Conservation (phyloP, 306 rosid genomes). For the Boehmeria nivea region DNA sequence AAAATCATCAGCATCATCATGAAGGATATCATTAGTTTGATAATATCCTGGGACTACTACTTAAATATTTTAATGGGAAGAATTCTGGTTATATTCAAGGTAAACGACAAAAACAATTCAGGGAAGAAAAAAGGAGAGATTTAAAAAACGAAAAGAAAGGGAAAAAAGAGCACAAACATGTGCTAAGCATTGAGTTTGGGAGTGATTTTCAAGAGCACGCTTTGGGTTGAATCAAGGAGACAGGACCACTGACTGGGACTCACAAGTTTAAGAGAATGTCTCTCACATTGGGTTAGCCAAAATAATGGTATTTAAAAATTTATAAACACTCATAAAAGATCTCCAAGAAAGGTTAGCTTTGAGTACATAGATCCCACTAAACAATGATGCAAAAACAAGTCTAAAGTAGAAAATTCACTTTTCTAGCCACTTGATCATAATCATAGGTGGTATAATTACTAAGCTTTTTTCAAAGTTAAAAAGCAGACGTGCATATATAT, state of each 20-base stretch:
- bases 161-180: slow-evolving; percentile 46
- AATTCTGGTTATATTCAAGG: slow-evolving; percentile 5
- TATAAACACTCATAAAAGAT: slow-evolving; percentile 5
- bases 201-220: slow-evolving; percentile 87
- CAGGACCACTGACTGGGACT: slow-evolving; percentile 64
- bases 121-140: neutral
- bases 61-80: slow-evolving; percentile 20
- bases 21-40: slow-evolving; percentile 43
- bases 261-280: slow-evolving; percentile 73
- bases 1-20: slow-evolving; percentile 34
- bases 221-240: slow-evolving; percentile 90
- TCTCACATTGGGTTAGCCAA: slow-evolving; percentile 51
- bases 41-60: slow-evolving; percentile 15
- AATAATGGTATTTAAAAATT: slow-evolving; percentile 1
- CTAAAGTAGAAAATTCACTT: slow-evolving; percentile 21
- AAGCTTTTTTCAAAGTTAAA: slow-evolving; percentile 31
- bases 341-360: slow-evolving; percentile 42
- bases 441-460: slow-evolving; percentile 69
- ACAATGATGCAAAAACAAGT: slow-evolving; percentile 16
- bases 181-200: slow-evolving; percentile 59
- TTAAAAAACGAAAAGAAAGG: slow-evolving; percentile 25
- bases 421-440: slow-evolving; percentile 65
- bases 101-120: slow-evolving; percentile 29
- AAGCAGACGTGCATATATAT: neutral
- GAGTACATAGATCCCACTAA: slow-evolving; percentile 27